These are phyloP conservation scores for Vitellaria paradoxa DNA, from an alignment of 179 eudicot species.

Conservation along the genomic window DNA sequence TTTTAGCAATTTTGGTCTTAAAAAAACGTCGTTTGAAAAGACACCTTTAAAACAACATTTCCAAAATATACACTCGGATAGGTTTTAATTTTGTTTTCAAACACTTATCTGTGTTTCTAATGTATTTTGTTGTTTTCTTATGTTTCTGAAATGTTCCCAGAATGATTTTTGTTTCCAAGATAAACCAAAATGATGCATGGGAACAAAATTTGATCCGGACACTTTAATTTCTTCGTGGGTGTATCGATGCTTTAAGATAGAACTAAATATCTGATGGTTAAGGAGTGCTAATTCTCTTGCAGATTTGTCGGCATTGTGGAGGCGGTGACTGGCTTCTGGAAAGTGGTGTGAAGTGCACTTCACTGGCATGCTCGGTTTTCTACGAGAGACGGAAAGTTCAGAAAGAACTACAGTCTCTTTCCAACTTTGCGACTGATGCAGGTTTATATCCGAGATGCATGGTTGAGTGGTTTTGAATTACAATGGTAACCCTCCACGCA, in stretches of 20 bases:
- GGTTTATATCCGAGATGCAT: slow-evolving; percentile 80
- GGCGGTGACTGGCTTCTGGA: slow-evolving; percentile 89
- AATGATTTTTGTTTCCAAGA: no score
- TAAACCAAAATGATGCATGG: no score
- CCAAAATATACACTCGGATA: no score
- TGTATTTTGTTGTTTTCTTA: no score
- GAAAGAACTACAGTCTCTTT: slow-evolving; percentile 70
- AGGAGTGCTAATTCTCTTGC: slow-evolving; percentile 12
- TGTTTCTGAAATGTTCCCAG: no score
- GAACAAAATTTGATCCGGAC: no score
- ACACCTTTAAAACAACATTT: no score
- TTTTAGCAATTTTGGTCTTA: no score
- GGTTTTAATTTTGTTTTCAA: no score
- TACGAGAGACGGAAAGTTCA: slow-evolving; percentile 88
- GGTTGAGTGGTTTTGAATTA: slow-evolving; percentile 82
- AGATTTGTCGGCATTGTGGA: slow-evolving; percentile 96
- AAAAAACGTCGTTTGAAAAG: no score
- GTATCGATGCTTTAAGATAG: background rate
- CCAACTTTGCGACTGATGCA: slow-evolving; percentile 50
- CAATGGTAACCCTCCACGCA: background rate
- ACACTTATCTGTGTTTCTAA: no score
- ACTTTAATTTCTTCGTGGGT: background rate
- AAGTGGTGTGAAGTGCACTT: slow-evolving; percentile 81
- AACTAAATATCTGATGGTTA: background rate
- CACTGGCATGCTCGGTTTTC: slow-evolving; percentile 82